Evolutionary conservation across 2,329 filamentous ascomycete genomes (phyloP).

Genomic region (Atkinsonella texensis): DNA sequence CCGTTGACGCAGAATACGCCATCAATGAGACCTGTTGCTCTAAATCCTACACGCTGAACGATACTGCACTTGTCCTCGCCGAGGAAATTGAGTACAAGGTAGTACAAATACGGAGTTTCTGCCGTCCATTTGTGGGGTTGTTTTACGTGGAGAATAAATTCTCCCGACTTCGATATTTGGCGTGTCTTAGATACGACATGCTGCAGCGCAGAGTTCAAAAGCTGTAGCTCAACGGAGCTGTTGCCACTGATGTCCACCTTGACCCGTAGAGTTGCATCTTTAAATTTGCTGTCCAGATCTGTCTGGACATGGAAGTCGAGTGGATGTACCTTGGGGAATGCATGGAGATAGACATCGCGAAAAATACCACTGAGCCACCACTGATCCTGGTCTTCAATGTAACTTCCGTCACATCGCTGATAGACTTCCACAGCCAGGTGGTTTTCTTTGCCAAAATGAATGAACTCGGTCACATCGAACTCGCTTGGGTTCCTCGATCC

Average conservation of each 20-base stretch:
- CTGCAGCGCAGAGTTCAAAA: slow-evolving; percentile 21
- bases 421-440: slow-evolving; percentile 56
- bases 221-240: slow-evolving; percentile 19
- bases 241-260: slow-evolving; percentile 30
- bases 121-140: slow-evolving; percentile 56
- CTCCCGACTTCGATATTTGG: slow-evolving; percentile 22
- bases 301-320: slow-evolving; percentile 46
- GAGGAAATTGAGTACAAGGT: slow-evolving; percentile 26
- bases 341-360: slow-evolving; percentile 53
- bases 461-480: slow-evolving; percentile 51
- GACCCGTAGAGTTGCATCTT: slow-evolving; percentile 38
- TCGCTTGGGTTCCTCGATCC: slow-evolving; percentile 61
- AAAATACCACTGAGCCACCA: slow-evolving; percentile 61
- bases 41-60: slow-evolving; percentile 50
- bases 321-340: slow-evolving; percentile 42
- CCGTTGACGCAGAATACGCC: slow-evolving; percentile 55
- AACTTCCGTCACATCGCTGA: slow-evolving; percentile 59
- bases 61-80: slow-evolving; percentile 22
- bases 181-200: slow-evolving; percentile 16
- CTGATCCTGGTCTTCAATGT: slow-evolving; percentile 61
- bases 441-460: slow-evolving; percentile 36
- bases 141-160: slow-evolving; percentile 27
- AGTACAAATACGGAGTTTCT: slow-evolving; percentile 53
- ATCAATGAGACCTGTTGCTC: slow-evolving; percentile 46
- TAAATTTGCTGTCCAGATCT: slow-evolving; percentile 40